phyloP scores from a whole-genome alignment of 331 rosid genomes.

The Acacia pycnantha region DNA sequence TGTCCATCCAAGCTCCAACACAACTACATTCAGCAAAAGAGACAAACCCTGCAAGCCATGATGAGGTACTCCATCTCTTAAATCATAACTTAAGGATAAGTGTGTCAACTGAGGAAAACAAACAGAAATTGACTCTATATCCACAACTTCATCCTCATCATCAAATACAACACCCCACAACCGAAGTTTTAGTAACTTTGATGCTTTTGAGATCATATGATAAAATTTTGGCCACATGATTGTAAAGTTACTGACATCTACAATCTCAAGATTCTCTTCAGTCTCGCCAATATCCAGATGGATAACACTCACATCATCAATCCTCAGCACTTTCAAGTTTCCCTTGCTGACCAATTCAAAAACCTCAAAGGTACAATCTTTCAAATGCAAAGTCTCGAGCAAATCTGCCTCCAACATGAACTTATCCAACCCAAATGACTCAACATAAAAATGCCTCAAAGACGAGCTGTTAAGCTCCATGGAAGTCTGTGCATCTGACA shows the following conservation, averaged over 20 bases:
- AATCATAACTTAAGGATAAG: conserved; percentile 41
- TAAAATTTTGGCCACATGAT: conserved; percentile 58
- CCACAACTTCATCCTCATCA: conserved; percentile 49
- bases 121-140: conserved; percentile 38
- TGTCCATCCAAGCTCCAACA: conserved; percentile 56
- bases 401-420: conserved; percentile 52
- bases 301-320: conserved; percentile 64
- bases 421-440: conserved; percentile 48
- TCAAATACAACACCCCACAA: conserved; percentile 43
- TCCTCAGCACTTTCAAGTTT: conserved; percentile 47
- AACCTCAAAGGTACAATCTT: conserved; percentile 49
- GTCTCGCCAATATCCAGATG: conserved; percentile 63
- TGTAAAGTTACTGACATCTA: conserved; percentile 56
- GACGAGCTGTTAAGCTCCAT: conserved; percentile 54
- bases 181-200: conserved; percentile 36
- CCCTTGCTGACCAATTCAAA: conserved; percentile 64
- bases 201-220: conserved; percentile 43
- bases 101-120: conserved; percentile 40
- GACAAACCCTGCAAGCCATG: conserved; percentile 41
- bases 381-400: conserved; percentile 56
- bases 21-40: conserved; percentile 38
- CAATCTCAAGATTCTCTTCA: conserved; percentile 59
- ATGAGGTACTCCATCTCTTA: conserved; percentile 39
- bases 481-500: conserved; percentile 48
- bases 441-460: conserved; percentile 57